These are phyloP conservation scores for Helichrysum umbraculigerum DNA, from an alignment of 129 eudicot genomes.

Conservation along the genomic window DNA sequence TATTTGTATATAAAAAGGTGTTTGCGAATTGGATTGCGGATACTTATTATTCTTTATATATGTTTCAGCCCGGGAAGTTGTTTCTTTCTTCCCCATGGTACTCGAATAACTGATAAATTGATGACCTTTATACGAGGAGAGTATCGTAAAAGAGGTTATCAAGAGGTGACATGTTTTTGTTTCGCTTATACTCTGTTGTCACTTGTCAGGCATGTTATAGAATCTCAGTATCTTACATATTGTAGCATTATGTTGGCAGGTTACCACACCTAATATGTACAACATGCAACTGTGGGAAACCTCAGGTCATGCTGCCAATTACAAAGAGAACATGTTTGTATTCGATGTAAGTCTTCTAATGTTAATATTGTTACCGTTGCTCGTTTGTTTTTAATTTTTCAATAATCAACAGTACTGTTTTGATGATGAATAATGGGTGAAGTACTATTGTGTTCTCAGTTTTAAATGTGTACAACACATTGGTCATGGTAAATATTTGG, in stretches of 20 bases:
- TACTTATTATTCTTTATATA: not conserved
- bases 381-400: not conserved
- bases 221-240: constrained; percentile 13
- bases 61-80: constrained; percentile 64
- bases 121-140: constrained; percentile 55
- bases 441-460: not conserved
- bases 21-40: not conserved
- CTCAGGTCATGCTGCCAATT: constrained; percentile 96
- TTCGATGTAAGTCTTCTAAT: constrained; percentile 58
- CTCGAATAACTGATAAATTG: constrained; percentile 70
- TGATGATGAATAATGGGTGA: not conserved
- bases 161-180: constrained; percentile 49
- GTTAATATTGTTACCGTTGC: not conserved
- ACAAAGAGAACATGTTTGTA: constrained; percentile 90
- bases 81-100: constrained; percentile 85
- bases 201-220: not conserved
- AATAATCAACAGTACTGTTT: not conserved
- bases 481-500: not conserved
- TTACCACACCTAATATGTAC: constrained; percentile 75
- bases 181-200: not conserved
- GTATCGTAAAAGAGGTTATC: constrained; percentile 76
- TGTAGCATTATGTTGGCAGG: constrained; percentile 46
- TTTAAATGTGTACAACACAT: not conserved
- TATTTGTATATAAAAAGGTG: not conserved
- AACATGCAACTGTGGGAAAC: constrained; percentile 98